phyloP scores from a whole-genome alignment of 2,329 filamentous ascomycete genomes.

The Metarhizium robertsii region DNA sequence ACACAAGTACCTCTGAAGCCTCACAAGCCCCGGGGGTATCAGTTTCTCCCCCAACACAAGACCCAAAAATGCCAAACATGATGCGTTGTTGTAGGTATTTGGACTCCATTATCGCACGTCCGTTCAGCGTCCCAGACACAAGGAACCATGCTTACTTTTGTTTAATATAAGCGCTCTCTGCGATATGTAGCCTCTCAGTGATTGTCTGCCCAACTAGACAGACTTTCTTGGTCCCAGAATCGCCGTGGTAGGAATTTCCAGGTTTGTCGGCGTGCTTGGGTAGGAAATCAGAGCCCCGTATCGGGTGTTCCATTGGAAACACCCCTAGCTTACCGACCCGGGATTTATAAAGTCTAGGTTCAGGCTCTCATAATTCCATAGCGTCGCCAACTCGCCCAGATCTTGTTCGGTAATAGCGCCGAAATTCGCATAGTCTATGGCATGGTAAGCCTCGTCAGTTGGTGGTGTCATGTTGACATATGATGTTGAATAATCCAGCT shows the following conservation, averaged over 20 bases:
- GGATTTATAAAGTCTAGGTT: conserved; percentile 21
- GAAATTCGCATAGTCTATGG: conserved; percentile 10
- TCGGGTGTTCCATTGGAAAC: neutral
- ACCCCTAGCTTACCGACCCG: neutral
- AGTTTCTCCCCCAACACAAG: neutral
- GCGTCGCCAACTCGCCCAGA: conserved; percentile 21
- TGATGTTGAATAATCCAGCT: neutral
- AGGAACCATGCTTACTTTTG: too few species aligned
- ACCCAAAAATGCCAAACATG: neutral
- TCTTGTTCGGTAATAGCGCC: conserved; percentile 21
- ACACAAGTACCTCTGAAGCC: too few species aligned
- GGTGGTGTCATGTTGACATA: conserved; percentile 9
- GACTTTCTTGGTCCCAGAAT: too few species aligned
- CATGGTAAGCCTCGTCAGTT: conserved; percentile 7
- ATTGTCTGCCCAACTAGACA: too few species aligned
- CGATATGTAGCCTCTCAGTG: too few species aligned
- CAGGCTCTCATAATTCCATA: conserved; percentile 26
- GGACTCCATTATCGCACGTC: neutral
- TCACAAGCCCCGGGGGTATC: too few species aligned
- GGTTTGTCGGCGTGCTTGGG: neutral
- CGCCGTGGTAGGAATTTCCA: too few species aligned
- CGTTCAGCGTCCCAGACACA: too few species aligned
- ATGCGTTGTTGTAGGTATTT: neutral
- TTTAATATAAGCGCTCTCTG: too few species aligned
- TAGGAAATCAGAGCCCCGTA: neutral